phyloP scores from a whole-genome alignment of 2,329 filamentous ascomycete species.

The Stagonosporopsis tanaceti region DNA sequence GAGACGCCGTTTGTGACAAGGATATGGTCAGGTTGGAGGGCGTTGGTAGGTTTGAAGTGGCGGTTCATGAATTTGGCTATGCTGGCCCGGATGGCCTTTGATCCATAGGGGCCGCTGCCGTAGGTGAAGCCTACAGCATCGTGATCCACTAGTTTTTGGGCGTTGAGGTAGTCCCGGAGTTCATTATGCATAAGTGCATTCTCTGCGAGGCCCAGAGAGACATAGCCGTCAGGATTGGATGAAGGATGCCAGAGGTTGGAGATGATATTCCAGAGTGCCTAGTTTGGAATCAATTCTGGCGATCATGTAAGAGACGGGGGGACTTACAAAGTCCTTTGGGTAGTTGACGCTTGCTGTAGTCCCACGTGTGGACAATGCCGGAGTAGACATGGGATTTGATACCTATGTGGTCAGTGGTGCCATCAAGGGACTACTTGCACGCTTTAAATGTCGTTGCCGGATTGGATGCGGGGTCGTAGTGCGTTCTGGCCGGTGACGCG shows the following conservation, averaged over 20 bases:
- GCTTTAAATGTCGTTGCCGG: neutral
- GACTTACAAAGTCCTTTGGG: constrained; percentile 7
- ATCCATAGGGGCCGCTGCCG: constrained; percentile 52
- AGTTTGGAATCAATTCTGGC: neutral
- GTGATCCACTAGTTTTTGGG: constrained; percentile 40
- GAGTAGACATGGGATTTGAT: constrained; percentile 4
- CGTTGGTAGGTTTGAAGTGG: constrained; percentile 38
- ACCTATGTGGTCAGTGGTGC: neutral
- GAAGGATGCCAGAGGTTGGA: constrained; percentile 55
- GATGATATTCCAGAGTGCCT: constrained; percentile 48
- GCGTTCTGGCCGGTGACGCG: neutral
- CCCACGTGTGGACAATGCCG: constrained; percentile 6
- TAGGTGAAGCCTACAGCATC: constrained; percentile 48
- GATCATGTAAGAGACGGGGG: neutral
- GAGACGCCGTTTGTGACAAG: constrained; percentile 54
- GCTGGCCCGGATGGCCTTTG: constrained; percentile 42
- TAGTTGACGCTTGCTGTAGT: constrained; percentile 8
- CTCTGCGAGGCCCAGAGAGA: constrained; percentile 63
- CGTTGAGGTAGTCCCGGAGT: constrained; percentile 54
- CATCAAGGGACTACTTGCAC: neutral
- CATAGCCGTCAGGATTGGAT: constrained; percentile 55
- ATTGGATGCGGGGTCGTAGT: constrained; percentile 1
- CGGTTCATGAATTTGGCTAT: constrained; percentile 51
- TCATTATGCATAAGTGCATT: constrained; percentile 61
- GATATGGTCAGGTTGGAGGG: constrained; percentile 47